Base-by-base conservation (phyloP, 108 stramenopile genomes). In the Skeletonema potamos region DNA sequence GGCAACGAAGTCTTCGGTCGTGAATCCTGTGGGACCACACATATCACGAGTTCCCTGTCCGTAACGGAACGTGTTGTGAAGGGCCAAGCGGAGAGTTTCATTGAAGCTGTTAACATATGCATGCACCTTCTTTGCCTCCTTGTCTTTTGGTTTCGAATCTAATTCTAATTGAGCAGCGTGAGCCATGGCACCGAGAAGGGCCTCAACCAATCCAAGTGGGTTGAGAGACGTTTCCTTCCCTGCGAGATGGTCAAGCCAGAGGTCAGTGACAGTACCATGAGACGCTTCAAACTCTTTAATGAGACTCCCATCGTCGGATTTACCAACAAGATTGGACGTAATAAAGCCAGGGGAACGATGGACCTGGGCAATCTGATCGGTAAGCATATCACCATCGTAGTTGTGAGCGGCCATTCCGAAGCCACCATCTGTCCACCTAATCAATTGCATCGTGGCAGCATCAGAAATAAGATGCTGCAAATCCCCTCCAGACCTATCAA, bases 381-480 rank as follows among this genome's bases (percentile, higher is more conserved):
- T 98, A 22, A 98, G 83, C 89, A 90, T 88, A 29, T 80, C 77
- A 26, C 97, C 97, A 77, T 98, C 97, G 82, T 98, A 98, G 90
- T 98, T 98, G 86, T 98, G 97, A 28, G 97, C 94, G 8, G 96
- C 93, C 96, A 96, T 96, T 27, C 96, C 97, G 75, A 98, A 98
- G 39, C 95, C 96, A 56, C 97, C 97, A 79, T 95, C 95, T 13
- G 96, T 98, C 97, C 97, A 98, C 22, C 95, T 92, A 83, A 98
- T 96, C 72, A 96, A 81, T 72, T 98, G 96, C 97, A 98, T 98
- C 30, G 97, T 98, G 9, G 97, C 97, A 55, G 97, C 97, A 84
- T 98, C 97, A 17, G 93, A 95, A 66, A 98, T 98, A 22, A 98
- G 82, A 82, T 98, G 97, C 32, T 87, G 88, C 43, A 98, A 85